phyloP scores from a whole-genome alignment of 108 stramenopile species.

The Cyclostephanos tholiformis region DNA sequence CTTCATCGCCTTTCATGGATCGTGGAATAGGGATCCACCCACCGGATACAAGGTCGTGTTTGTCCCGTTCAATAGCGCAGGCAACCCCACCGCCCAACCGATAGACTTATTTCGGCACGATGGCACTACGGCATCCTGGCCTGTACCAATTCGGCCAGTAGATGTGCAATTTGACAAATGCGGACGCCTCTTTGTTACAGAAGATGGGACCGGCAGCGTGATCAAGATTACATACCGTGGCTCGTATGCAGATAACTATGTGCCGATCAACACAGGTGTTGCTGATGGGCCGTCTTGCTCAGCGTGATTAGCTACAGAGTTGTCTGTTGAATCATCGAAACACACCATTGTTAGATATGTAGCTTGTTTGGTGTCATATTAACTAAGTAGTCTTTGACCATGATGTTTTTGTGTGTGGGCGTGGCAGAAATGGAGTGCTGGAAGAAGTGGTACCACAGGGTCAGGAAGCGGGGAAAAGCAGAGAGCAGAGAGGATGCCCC shows the following conservation, averaged over 20 bases:
- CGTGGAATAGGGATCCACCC: constrained; percentile 76
- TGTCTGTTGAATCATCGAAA: too few species aligned
- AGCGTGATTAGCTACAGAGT: background rate
- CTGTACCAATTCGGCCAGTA: constrained; percentile 64
- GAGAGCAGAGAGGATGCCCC: too few species aligned
- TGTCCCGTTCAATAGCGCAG: constrained; percentile 60
- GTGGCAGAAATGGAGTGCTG: too few species aligned
- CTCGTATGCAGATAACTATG: constrained; percentile 19
- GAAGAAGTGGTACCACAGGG: too few species aligned
- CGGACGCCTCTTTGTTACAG: constrained; percentile 68
- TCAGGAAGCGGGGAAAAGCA: too few species aligned
- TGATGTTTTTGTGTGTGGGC: too few species aligned
- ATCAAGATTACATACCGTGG: constrained; percentile 39
- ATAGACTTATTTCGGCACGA: constrained; percentile 66
- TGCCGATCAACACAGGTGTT: constrained; percentile 26
- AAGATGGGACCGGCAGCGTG: constrained; percentile 60
- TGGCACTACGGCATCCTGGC: constrained; percentile 58
- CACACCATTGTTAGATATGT: too few species aligned
- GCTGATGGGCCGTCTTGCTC: constrained; percentile 39
- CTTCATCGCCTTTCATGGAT: constrained; percentile 78
- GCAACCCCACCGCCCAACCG: constrained; percentile 46
- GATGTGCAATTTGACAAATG: constrained; percentile 78
- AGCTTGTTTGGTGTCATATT: too few species aligned
- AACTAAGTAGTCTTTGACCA: too few species aligned
- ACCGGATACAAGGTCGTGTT: constrained; percentile 81